A percentile compares a stretch with the other conserved stretches of the same genome.
Conservation (phyloP, 2,329 filamentous ascomycete genomes). For the Parastagonospora avenae region DNA sequence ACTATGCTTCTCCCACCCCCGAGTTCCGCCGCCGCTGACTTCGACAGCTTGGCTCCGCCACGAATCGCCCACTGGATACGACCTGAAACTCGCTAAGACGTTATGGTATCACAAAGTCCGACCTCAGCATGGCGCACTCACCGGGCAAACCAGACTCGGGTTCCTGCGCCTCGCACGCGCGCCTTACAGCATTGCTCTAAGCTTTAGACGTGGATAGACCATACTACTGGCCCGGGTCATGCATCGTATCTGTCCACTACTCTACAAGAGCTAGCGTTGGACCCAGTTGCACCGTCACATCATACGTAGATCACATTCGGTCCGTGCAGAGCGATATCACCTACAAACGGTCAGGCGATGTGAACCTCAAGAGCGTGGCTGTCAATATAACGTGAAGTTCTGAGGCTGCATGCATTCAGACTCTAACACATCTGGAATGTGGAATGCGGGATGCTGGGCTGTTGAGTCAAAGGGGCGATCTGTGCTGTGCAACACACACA, state of each 20-base stretch:
- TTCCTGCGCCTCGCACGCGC: not conserved
- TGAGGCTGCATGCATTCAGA: too few species aligned
- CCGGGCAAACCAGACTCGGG: not conserved
- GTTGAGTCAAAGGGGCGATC: too few species aligned
- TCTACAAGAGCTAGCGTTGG: not conserved
- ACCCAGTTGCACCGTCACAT: not conserved
- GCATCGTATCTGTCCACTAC: not conserved
- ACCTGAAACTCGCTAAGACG: not conserved
- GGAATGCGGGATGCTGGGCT: too few species aligned
- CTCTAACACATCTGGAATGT: too few species aligned
- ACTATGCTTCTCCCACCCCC: not conserved
- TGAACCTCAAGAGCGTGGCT: too few species aligned
- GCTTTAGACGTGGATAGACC: not conserved
- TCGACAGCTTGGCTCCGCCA: not conserved
- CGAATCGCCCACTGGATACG: not conserved
- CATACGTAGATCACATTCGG: not conserved
- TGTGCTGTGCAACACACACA: not conserved
- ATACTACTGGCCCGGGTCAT: not conserved
- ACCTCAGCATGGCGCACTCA: not conserved
- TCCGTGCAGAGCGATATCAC: too few species aligned
- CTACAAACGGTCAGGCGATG: too few species aligned
- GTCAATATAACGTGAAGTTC: too few species aligned
- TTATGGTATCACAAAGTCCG: not conserved
- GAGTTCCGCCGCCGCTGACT: not conserved
- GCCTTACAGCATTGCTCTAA: not conserved